Conservation (phyloP, 2,329 filamentous ascomycete species). For the Xylaria sp. region DNA sequence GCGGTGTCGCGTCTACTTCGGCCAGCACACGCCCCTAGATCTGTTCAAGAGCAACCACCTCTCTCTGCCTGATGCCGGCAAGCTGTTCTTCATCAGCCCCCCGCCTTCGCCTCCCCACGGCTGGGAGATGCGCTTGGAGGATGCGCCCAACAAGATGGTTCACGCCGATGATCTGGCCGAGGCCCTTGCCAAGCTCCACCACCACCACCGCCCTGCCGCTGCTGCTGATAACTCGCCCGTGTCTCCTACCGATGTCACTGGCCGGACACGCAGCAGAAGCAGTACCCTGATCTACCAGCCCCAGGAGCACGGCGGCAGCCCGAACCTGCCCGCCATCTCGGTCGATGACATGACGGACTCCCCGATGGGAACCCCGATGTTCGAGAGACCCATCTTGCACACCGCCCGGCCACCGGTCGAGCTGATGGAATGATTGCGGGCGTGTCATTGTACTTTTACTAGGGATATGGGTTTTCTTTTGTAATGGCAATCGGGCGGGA, state of each 20-base stretch:
- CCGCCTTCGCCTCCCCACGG: constrained; percentile 63
- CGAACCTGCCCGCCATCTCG: constrained; percentile 57
- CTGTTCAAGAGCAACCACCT: constrained; percentile 50
- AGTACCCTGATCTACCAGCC: constrained; percentile 63
- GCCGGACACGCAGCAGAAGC: constrained; percentile 50
- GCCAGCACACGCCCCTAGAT: constrained; percentile 54
- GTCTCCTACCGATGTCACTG: constrained; percentile 37
- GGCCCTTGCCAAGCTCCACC: constrained; percentile 57
- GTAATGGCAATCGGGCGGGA: constrained; percentile 10
- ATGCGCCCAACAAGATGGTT: constrained; percentile 64
- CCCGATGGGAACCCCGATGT: constrained; percentile 27
- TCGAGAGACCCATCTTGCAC: constrained; percentile 40
- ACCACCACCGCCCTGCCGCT: constrained; percentile 31
- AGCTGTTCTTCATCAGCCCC: constrained; percentile 68
- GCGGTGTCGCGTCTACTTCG: constrained; percentile 64
- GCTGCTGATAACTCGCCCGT: constrained; percentile 29
- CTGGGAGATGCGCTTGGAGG: constrained; percentile 64
- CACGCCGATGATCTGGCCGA: constrained; percentile 65
- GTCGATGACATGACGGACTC: constrained; percentile 63
- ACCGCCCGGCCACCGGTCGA: constrained; percentile 61
- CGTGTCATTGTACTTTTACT: constrained; percentile 15
- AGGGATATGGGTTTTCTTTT: not conserved
- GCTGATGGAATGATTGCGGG: constrained; percentile 45
- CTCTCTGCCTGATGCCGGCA: constrained; percentile 62
- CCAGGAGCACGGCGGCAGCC: constrained; percentile 48